phyloP scores from a whole-genome alignment of 345 rosid species.

The Aurinia saxatilis region DNA sequence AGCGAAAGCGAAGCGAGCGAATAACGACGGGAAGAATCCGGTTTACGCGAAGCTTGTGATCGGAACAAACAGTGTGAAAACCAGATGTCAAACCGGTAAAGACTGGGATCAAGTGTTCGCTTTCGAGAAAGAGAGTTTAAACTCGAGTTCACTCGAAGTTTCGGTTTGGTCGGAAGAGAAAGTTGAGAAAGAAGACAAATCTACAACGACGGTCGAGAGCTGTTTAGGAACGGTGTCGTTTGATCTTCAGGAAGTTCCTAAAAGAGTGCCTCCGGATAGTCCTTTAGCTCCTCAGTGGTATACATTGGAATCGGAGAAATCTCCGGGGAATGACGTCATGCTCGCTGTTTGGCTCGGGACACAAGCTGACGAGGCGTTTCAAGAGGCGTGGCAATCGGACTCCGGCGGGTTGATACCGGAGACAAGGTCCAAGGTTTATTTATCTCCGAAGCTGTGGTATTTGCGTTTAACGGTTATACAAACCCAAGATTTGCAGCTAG shows the following conservation, averaged over 20 bases:
- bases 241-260: constrained; percentile 86
- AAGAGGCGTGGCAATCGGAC: constrained; percentile 96
- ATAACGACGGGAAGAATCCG: constrained; percentile 33
- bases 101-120: constrained; percentile 96
- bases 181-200: constrained; percentile 44
- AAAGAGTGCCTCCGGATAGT: constrained; percentile 81
- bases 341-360: constrained; percentile 91
- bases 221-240: constrained; percentile 81
- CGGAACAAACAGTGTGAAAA: constrained; percentile 74
- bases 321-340: constrained; percentile 79
- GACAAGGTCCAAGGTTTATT: constrained; percentile 83
- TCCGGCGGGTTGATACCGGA: constrained; percentile 88
- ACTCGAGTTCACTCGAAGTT: constrained; percentile 64
- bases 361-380: constrained; percentile 91
- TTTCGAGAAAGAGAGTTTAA: constrained; percentile 69
- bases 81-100: constrained; percentile 50
- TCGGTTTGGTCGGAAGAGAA: constrained; percentile 75
- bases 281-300: constrained; percentile 97
- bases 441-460: constrained; percentile 95
- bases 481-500: constrained; percentile 85
- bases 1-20: constrained; percentile 55
- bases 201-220: constrained; percentile 31
- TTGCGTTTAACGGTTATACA: constrained; percentile 94
- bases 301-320: constrained; percentile 60
- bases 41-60: constrained; percentile 65